These are phyloP conservation scores for Oryza glumipatula DNA, from an alignment of 176 grass and related monocot species.

Conservation along the genomic window DNA sequence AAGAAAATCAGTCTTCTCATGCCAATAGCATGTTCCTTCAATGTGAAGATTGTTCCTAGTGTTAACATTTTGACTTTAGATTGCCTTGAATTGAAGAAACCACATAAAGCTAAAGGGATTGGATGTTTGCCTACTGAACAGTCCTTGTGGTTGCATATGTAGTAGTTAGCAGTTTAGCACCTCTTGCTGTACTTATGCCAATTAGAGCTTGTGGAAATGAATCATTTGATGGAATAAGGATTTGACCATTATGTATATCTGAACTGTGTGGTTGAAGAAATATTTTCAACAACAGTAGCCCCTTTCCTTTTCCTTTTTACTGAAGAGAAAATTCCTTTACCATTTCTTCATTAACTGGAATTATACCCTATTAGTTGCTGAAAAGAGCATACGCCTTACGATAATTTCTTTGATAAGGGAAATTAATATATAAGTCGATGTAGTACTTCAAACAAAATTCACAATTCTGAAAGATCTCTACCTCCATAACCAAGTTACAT, in stretches of 20 bases:
- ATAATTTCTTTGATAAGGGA: background rate
- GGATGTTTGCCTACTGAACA: slow-evolving; percentile 30
- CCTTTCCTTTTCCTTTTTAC: background rate
- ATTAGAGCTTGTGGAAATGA: background rate
- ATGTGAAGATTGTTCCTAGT: slow-evolving; percentile 46
- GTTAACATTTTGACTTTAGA: slow-evolving; percentile 52
- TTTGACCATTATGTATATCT: background rate
- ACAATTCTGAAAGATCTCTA: background rate
- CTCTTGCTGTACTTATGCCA: slow-evolving; percentile 20
- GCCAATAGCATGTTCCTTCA: slow-evolving; percentile 34
- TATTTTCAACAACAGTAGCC: background rate
- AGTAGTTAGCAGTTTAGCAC: slow-evolving; percentile 36
- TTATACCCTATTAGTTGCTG: too few relatives aligned
- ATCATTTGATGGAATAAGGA: slow-evolving; percentile 30
- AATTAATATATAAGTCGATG: background rate
- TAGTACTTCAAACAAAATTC: background rate
- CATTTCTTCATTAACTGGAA: background rate
- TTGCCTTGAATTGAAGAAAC: slow-evolving; percentile 67
- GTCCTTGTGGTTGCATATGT: background rate
- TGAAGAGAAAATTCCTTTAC: background rate
- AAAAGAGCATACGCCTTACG: too few relatives aligned
- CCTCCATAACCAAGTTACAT: background rate
- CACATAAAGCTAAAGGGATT: slow-evolving; percentile 28
- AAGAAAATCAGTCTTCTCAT: slow-evolving; percentile 24
- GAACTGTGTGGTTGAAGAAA: background rate